Base-by-base conservation (phyloP, 1,284 basidiomycete genomes). In the Schizophyllum commune region DNA sequence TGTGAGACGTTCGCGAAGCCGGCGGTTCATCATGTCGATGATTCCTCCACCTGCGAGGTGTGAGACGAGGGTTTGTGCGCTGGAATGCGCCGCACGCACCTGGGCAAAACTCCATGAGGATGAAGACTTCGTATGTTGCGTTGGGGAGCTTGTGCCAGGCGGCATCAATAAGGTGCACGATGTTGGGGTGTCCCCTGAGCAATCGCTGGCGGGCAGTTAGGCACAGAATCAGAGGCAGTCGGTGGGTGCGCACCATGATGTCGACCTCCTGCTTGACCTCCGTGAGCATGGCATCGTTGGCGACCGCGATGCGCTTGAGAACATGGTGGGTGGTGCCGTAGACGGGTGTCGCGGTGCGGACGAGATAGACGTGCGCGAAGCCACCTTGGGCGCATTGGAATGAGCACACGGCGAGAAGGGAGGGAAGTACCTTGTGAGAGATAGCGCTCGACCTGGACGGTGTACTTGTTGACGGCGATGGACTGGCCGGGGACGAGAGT, bases 11-110 rank as follows among this genome's bases (percentile, higher is more conserved):
- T 98, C 94, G 58, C 96, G 86, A 52, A 99, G 81, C 57, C 96
- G 85, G 67, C 95, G 88, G 75, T 99, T 99, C 89, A 99, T 93
- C 85, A 99, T 93, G 76, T 99, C 97, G 74, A 99, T 98, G 68
- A 99, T 97, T 52, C 97, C 97, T 27, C 97, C 97, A 55, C 95
- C 92, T 93, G 59, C 5, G 54, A 20, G 51, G 15, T 2, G 56
- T 61, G 8, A 32, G 32, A 58, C 57, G 20, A 9, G 57, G 58
- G 52, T 22, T 8, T 17, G 39, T 61, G n/a, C 55, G 58, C 4
- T 60, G n/a, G 56, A 54, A 21, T 13, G 11, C 21, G 13, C 20
- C 4, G 69, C 21, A 67, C 74, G 64, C 68, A 83, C 84, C 84
- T 70, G 83, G 79, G 72, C 95, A 98, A 74, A 89, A 98, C 74